These are phyloP conservation scores for Turnera subulata DNA, from an alignment of 345 rosid species.

Conservation along the genomic window DNA sequence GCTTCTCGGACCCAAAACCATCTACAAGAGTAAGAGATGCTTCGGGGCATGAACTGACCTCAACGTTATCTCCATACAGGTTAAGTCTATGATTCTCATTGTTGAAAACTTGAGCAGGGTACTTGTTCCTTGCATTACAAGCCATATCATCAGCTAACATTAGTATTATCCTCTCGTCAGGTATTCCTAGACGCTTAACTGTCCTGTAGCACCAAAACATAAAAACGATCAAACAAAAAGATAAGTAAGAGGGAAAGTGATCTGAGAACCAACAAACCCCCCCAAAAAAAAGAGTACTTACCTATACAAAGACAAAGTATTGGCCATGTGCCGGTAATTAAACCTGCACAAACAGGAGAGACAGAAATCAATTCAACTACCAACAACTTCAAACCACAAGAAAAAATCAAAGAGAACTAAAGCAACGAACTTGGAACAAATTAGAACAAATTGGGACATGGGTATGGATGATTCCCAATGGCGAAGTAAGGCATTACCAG, in stretches of 20 bases:
- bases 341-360: conserved; percentile 54
- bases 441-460: not conserved
- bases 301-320: conserved; percentile 92
- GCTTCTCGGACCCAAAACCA: conserved; percentile 40
- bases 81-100: conserved; percentile 92
- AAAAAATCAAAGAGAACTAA: not conserved
- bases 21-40: not conserved
- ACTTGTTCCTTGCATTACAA: conserved; percentile 88
- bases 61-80: conserved; percentile 97
- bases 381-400: not conserved
- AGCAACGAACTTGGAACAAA: not conserved
- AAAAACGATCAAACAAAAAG: conserved; percentile 2
- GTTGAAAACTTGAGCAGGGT: conserved; percentile 96
- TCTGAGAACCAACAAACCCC: not conserved
- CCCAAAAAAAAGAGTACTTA: conserved; percentile 25
- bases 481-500: conserved; percentile 47
- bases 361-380: conserved; percentile 4
- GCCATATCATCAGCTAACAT: conserved; percentile 99
- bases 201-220: conserved; percentile 53
- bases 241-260: not conserved
- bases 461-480: conserved; percentile 1
- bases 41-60: conserved; percentile 41
- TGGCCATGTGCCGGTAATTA: conserved; percentile 97
- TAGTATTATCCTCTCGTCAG: conserved; percentile 91
- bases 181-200: conserved; percentile 91